Conservation (phyloP, 2,329 filamentous ascomycete species). For the Chaetomiaceae sp. region DNA sequence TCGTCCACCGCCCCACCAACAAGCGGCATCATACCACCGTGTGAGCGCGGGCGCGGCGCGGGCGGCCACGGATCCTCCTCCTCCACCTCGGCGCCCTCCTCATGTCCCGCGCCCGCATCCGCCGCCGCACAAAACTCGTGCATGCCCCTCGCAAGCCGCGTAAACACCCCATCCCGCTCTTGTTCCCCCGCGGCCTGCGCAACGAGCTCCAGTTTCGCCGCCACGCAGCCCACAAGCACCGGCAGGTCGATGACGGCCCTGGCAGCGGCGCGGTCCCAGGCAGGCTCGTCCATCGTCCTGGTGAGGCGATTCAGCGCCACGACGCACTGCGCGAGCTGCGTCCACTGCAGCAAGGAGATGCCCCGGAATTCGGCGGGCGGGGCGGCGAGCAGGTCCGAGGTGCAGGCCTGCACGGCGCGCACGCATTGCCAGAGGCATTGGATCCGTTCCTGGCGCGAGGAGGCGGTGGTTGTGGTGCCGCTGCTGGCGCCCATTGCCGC, state of each 20-base stretch:
- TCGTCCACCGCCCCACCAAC: too few species aligned
- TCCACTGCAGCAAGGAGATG: slow-evolving; percentile 36
- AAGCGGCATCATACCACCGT: too few species aligned
- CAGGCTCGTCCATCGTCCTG: not conserved
- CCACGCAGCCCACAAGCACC: not conserved
- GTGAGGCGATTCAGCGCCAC: slow-evolving; percentile 34
- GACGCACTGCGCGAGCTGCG: slow-evolving; percentile 34
- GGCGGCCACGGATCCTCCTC: too few species aligned
- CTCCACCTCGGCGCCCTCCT: too few species aligned
- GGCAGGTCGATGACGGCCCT: not conserved
- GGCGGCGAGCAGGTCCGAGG: slow-evolving; percentile 29
- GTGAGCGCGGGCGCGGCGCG: too few species aligned
- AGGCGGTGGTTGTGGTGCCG: slow-evolving; percentile 13
- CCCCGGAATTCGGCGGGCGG: slow-evolving; percentile 26
- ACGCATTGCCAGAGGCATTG: slow-evolving; percentile 33
- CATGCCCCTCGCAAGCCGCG: not conserved
- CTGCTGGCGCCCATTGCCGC: slow-evolving; percentile 17
- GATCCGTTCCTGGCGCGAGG: slow-evolving; percentile 29
- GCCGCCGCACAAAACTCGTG: not conserved
- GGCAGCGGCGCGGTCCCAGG: not conserved
- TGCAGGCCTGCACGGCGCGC: slow-evolving; percentile 33
- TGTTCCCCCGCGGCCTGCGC: not conserved
- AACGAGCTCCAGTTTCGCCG: not conserved
- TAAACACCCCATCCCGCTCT: not conserved
- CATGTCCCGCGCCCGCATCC: too few species aligned